These are phyloP conservation scores for Chlorella vulgaris DNA, from an alignment of 139 green algal genomes.

Conservation along the genomic window DNA sequence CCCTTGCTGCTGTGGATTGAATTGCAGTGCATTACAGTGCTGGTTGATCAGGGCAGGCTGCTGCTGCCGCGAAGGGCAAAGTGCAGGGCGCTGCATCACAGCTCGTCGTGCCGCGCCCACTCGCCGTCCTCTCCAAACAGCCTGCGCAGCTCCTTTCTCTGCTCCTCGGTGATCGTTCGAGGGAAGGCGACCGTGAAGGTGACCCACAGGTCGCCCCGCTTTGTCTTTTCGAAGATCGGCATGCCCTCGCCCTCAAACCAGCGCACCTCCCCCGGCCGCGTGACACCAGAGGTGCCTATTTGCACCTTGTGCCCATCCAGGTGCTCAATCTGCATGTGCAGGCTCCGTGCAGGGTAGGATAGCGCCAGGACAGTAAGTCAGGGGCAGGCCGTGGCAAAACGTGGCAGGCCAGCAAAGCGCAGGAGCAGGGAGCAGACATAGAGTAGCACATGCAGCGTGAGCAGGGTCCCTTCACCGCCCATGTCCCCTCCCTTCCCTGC, in stretches of 20 bases:
- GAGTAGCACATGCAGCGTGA: too few species aligned
- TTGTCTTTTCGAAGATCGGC: slow-evolving; percentile 64
- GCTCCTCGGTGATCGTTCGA: slow-evolving; percentile 63
- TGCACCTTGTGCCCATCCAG: slow-evolving; percentile 90
- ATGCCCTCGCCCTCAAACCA: slow-evolving; percentile 78
- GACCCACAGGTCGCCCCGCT: slow-evolving; percentile 81
- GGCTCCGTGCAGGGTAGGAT: not conserved
- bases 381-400: not conserved
- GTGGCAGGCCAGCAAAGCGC: not conserved
- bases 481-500: too few species aligned
- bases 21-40: too few species aligned
- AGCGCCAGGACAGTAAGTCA: too few species aligned
- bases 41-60: too few species aligned
- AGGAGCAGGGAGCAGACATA: too few species aligned
- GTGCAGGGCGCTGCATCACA: slow-evolving; percentile 23
- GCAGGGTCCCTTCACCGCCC: too few species aligned
- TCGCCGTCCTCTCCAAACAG: slow-evolving; percentile 48
- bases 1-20: too few species aligned
- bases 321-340: slow-evolving; percentile 74
- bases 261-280: slow-evolving; percentile 63
- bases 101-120: slow-evolving; percentile 48
- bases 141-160: slow-evolving; percentile 66
- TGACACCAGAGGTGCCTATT: slow-evolving; percentile 52
- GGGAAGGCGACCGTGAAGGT: slow-evolving; percentile 88
- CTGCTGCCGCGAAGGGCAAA: too few species aligned